phyloP scores from a whole-genome alignment of 106 monocot genomes.

The Acorus calamus region DNA sequence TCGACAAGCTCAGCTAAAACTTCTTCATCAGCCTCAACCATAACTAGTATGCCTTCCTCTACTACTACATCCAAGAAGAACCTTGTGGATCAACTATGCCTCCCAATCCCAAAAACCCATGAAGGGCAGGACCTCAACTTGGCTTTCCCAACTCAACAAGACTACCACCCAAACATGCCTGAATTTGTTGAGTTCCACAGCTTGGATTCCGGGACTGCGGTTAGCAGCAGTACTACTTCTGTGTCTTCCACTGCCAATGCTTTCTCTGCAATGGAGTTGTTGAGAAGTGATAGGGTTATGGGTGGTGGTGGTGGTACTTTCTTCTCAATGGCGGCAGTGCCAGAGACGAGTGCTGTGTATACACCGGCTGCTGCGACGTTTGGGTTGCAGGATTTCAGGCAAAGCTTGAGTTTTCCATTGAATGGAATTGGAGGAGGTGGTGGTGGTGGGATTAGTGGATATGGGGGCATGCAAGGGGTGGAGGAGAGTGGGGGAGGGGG shows the following conservation, averaged over 20 bases:
- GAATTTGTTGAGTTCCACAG: too few relatives aligned
- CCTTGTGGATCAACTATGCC: too few relatives aligned
- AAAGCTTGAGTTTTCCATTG: slow-evolving; percentile 7
- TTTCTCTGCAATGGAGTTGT: slow-evolving; percentile 54
- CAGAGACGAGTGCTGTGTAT: slow-evolving; percentile 21
- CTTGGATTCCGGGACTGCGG: slow-evolving; percentile 2
- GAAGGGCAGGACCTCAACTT: slow-evolving; percentile 41
- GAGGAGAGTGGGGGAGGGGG: slow-evolving; percentile 15
- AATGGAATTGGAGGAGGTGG: slow-evolving; percentile 9
- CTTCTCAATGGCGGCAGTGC: slow-evolving; percentile 26
- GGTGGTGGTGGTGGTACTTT: slow-evolving; percentile 27
- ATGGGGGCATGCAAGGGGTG: slow-evolving; percentile 7
- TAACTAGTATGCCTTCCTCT: not conserved
- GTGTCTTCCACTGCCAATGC: too few relatives aligned
- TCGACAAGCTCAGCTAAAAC: slow-evolving; percentile 1
- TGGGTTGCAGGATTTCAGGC: slow-evolving; percentile 45
- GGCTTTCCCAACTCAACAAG: not conserved
- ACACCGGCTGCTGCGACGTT: slow-evolving; percentile 16
- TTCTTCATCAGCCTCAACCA: slow-evolving; percentile 1
- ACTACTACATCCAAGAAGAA: too few relatives aligned
- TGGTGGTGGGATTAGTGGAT: slow-evolving; percentile 6
- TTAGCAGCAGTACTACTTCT: not conserved
- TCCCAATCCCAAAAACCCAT: slow-evolving; percentile 22
- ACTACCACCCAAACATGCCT: too few relatives aligned
- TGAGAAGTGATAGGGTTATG: slow-evolving; percentile 20